Conservation (phyloP, 2,329 filamentous ascomycete species). For the Penicillium paneum region DNA sequence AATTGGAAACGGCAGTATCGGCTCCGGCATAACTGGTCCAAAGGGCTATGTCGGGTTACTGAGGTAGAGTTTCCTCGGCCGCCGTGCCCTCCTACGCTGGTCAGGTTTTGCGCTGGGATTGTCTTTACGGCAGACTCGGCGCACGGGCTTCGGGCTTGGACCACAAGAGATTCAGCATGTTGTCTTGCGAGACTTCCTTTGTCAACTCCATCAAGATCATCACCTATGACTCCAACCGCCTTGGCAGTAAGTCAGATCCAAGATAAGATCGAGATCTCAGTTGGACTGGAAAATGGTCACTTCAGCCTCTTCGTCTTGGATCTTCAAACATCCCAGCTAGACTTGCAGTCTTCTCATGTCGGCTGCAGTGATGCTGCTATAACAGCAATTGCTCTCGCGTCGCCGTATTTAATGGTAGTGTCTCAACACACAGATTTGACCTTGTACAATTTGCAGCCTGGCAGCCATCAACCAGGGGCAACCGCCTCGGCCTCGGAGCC, state of each 20-base stretch:
- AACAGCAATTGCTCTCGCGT: conserved; percentile 66
- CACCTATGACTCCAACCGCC: conserved; percentile 59
- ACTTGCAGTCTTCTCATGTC: conserved; percentile 56
- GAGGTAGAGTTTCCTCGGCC: conserved; percentile 65
- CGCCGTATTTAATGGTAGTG: conserved; percentile 76
- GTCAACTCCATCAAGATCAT: conserved; percentile 50
- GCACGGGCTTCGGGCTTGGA: conserved; percentile 75
- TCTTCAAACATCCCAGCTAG: conserved; percentile 45
- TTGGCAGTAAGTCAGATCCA: conserved; percentile 42
- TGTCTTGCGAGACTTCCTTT: conserved; percentile 54
- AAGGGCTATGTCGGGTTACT: conserved; percentile 73
- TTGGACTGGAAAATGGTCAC: conserved; percentile 70
- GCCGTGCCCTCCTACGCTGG: conserved; percentile 61
- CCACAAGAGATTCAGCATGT: conserved; percentile 58
- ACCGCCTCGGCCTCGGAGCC: conserved; percentile 25
- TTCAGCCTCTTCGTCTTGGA: conserved; percentile 68
- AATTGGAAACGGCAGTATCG: conserved; percentile 91
- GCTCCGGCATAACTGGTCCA: conserved; percentile 85
- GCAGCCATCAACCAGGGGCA: conserved; percentile 2
- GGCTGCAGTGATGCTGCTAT: conserved; percentile 64
- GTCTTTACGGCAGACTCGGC: conserved; percentile 71
- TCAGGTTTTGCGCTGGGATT: conserved; percentile 72
- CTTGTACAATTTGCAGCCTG: conserved; percentile 62
- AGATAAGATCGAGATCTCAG: conserved; percentile 55
- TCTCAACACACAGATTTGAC: conserved; percentile 71